Evolutionary conservation across 305 asterid genomes (phyloP), one percentile per base, ranked within the genome.

Genomic region (Fraxinus paxiana): DNA sequence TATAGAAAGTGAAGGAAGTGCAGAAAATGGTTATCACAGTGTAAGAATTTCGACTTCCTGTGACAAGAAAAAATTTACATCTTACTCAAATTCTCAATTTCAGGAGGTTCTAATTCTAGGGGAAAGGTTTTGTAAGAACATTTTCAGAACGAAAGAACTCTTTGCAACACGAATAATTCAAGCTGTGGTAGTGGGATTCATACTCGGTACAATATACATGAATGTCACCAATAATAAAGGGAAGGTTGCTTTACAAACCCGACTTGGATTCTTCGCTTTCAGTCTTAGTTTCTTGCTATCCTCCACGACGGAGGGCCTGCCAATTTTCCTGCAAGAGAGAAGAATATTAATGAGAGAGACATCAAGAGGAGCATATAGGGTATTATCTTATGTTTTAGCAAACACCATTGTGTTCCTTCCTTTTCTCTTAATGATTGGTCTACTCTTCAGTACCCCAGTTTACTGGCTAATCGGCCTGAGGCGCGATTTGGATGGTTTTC

Each of bases 401-500:
- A 94, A 91, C 91, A 85, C 97, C 15, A 73, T 89, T 2, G 92
- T 92, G 12, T 92, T 94, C 84, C 71, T 90, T 37, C 97, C 98
- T 1, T 90, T 92, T 74, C 92, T 94, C 46, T 28, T 90, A 10
- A 34, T 89, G 86, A 89, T 94, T 1, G 90, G 85, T 28, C 81
- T 91, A 37, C 86, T 92, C 13, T 94, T 84, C 86, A 84, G 90
- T 12, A 59, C 87, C 30, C 90, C 97, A 0, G 92, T 90, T 12
- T 92, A 94, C 85, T 92, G 91, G 92, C 86, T 94, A 18, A 94
- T 91, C 26, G 98, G 98, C 6, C 85, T 94, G 73, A 84, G 94
- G 75, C 85, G 76, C 4, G 90, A 87, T 1, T 13, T 82, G 0
- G 90, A 88, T 17, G 92, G 93, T 6, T 92, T 86, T 81, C 90